These are phyloP conservation scores for Thuja plicata DNA, from an alignment of 83 land plant species.

Conservation along the genomic window DNA sequence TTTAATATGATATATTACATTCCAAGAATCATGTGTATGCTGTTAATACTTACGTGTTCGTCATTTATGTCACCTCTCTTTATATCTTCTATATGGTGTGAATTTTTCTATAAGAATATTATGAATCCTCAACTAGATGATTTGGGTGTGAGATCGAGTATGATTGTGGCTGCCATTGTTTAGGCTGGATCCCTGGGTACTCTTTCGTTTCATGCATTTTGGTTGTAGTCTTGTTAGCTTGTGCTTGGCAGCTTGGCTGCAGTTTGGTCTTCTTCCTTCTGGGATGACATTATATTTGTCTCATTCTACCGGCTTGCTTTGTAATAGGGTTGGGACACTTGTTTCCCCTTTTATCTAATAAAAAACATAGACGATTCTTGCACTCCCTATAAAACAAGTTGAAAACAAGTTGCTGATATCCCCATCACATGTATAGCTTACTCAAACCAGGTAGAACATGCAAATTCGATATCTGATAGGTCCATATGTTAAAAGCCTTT, in stretches of 20 bases:
- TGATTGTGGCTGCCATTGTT: no score
- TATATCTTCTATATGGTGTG: not conserved
- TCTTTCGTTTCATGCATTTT: no score
- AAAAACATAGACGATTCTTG: not conserved
- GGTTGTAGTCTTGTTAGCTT: no score
- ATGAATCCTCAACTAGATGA: not conserved
- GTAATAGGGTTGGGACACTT: not conserved
- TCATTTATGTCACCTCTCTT: not conserved
- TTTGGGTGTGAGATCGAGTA: not conserved
- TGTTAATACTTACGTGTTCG: not conserved
- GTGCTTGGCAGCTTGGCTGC: no score
- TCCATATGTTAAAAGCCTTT: not conserved
- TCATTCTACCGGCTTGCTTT: not conserved
- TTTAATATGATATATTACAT: not conserved
- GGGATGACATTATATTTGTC: not conserved
- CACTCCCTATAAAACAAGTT: not conserved
- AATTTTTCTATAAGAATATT: not conserved
- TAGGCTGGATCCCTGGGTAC: no score
- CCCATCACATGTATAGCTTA: not conserved
- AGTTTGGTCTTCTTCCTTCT: no score
- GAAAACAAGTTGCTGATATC: not conserved
- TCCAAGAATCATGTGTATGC: not conserved
- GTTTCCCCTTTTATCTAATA: not conserved
- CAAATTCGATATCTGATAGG: not conserved
- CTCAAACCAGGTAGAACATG: not conserved